Percentiles rank a stretch among this genome's conserved stretches.
Conservation (phyloP, 108 stramenopile species). For the Fragilariopsis cylindrus region DNA sequence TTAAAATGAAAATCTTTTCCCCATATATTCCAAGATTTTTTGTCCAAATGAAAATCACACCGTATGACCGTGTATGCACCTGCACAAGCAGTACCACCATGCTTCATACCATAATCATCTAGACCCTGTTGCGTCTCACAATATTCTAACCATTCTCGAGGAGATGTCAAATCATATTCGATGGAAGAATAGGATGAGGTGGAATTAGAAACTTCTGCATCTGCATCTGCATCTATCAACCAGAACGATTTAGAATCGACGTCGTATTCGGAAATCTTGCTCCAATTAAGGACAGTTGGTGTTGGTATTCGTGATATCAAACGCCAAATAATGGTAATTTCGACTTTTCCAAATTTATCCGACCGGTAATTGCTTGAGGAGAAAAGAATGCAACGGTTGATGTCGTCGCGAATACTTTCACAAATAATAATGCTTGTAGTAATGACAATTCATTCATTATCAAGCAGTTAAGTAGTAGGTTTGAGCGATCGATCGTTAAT, state of each 20-base stretch:
- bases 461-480: no score
- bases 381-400: no score
- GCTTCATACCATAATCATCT: not conserved
- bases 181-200: not conserved
- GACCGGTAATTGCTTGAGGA: no score
- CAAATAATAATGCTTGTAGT: no score
- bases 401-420: no score
- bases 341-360: no score
- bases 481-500: no score
- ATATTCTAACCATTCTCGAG: conserved; percentile 77
- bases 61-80: conserved; percentile 81
- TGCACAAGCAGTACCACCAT: not conserved
- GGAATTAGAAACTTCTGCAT: not conserved
- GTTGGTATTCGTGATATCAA: no score
- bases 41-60: conserved; percentile 44
- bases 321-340: no score
- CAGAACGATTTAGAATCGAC: conserved; percentile 2
- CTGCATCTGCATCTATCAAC: not conserved
- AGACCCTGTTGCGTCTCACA: conserved; percentile 46
- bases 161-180: conserved; percentile 43
- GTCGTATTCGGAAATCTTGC: conserved; percentile 11
- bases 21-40: conserved; percentile 47
- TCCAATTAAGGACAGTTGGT: not conserved
- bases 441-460: no score
- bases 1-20: conserved; percentile 65